These are phyloP conservation scores for Botrytis paeoniae DNA, from an alignment of 2,329 filamentous ascomycete genomes.

Conservation along the genomic window DNA sequence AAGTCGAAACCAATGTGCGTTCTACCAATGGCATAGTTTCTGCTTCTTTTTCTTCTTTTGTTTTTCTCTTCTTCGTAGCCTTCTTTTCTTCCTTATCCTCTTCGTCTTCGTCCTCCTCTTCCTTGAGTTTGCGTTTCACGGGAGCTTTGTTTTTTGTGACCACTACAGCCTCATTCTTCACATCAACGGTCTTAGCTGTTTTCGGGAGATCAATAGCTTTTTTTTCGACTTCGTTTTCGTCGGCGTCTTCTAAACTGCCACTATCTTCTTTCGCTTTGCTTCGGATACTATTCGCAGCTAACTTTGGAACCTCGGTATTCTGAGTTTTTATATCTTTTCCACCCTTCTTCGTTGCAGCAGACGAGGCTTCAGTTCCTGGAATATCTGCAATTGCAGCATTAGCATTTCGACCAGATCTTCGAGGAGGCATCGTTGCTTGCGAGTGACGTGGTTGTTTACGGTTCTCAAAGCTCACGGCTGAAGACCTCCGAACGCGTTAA, in stretches of 20 bases:
- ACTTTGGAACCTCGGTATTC: slow-evolving; percentile 8
- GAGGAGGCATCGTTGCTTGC: slow-evolving; percentile 31
- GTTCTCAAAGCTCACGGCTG: not conserved
- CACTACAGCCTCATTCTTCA: not conserved
- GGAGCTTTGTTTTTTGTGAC: slow-evolving; percentile 25
- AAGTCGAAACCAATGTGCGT: slow-evolving; percentile 60
- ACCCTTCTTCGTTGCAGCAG: slow-evolving; percentile 21
- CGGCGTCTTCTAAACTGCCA: not conserved
- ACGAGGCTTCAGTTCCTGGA: slow-evolving; percentile 14
- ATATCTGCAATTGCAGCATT: slow-evolving; percentile 15
- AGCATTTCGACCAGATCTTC: slow-evolving; percentile 27
- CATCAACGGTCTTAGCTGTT: not conserved
- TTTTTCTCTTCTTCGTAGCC: slow-evolving; percentile 47
- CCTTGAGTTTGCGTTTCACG: slow-evolving; percentile 33
- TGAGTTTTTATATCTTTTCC: slow-evolving; percentile 26
- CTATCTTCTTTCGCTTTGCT: not conserved
- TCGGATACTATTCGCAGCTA: not conserved
- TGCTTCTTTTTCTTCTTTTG: slow-evolving; percentile 54
- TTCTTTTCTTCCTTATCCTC: slow-evolving; percentile 26
- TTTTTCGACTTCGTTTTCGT: not conserved
- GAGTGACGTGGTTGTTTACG: not conserved
- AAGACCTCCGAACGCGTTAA: not conserved
- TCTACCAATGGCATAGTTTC: slow-evolving; percentile 62
- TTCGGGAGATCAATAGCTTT: not conserved
- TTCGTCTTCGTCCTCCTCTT: slow-evolving; percentile 29